phyloP scores from a whole-genome alignment of 164 flowering plant genomes.

The Brasenia schreberi region DNA sequence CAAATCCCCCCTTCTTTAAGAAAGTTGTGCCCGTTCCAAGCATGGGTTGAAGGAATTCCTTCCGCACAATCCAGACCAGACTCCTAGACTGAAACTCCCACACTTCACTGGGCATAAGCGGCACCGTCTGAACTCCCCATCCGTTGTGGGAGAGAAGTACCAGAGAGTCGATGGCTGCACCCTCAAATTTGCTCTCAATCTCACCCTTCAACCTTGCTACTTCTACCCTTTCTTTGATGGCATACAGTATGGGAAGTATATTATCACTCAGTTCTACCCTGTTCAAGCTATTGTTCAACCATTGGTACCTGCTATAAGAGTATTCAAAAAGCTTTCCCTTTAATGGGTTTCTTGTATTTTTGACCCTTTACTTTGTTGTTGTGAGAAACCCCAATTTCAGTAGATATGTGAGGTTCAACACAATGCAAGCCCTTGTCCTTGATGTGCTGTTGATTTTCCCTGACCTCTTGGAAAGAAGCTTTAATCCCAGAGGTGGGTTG shows the following conservation, averaged over 20 bases:
- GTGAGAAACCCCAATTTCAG: constrained; percentile 82
- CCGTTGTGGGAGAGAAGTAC: neutral
- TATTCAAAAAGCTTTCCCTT: constrained; percentile 87
- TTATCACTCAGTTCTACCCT: constrained; percentile 51
- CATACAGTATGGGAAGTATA: constrained; percentile 78
- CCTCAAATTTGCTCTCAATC: neutral
- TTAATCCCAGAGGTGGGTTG: constrained; percentile 62
- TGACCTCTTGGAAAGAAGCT: constrained; percentile 73
- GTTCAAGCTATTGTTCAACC: constrained; percentile 68
- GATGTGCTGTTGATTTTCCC: constrained; percentile 90
- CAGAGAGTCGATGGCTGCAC: neutral
- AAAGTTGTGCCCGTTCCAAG: too few species aligned
- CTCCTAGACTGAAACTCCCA: too few species aligned
- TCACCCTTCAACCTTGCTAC: constrained; percentile 23
- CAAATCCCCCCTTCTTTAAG: too few species aligned
- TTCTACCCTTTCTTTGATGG: constrained; percentile 96
- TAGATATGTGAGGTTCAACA: constrained; percentile 87
- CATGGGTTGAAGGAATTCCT: too few species aligned
- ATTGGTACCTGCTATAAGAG: constrained; percentile 60
- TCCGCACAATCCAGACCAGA: too few species aligned
- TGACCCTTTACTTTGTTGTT: constrained; percentile 77
- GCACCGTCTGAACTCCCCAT: neutral
- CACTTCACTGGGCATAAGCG: neutral
- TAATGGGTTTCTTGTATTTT: constrained; percentile 73
- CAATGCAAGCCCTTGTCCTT: constrained; percentile 94